Evolutionary conservation across 2,329 filamentous ascomycete species (phyloP).

Genomic region (Chrysoporthe puriensis): DNA sequence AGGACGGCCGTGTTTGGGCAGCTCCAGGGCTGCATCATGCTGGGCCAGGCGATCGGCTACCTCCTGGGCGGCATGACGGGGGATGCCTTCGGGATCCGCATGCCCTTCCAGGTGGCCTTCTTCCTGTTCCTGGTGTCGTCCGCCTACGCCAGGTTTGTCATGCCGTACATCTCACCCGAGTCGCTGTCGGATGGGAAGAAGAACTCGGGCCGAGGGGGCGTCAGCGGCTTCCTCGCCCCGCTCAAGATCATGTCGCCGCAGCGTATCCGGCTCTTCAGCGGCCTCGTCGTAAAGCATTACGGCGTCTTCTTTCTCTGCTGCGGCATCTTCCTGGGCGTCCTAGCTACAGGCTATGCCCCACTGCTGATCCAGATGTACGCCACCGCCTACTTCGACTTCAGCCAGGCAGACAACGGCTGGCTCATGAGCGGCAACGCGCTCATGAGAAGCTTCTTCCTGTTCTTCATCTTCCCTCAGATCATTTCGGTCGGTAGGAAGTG

Average conservation of each 20-base stretch:
- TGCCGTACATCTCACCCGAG: slow-evolving; percentile 57
- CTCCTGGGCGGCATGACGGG: slow-evolving; percentile 67
- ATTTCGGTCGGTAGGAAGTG: slow-evolving; percentile 50
- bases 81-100: slow-evolving; percentile 63
- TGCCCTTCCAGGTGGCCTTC: slow-evolving; percentile 68
- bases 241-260: slow-evolving; percentile 62
- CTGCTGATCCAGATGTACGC: slow-evolving; percentile 62
- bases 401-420: slow-evolving; percentile 54
- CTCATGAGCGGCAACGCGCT: slow-evolving; percentile 57
- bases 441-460: slow-evolving; percentile 54
- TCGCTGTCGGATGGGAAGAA: slow-evolving; percentile 41
- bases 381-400: slow-evolving; percentile 54
- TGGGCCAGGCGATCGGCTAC: slow-evolving; percentile 67
- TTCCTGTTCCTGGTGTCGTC: slow-evolving; percentile 55
- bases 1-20: slow-evolving; percentile 68
- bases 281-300: slow-evolving; percentile 56
- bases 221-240: slow-evolving; percentile 63
- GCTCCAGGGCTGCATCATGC: slow-evolving; percentile 68
- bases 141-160: slow-evolving; percentile 44
- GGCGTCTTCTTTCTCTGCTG: slow-evolving; percentile 65
- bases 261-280: slow-evolving; percentile 52
- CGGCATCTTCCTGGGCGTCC: slow-evolving; percentile 66
- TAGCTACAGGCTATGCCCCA: slow-evolving; percentile 68
- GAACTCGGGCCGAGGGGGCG: slow-evolving; percentile 28
- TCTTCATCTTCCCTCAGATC: slow-evolving; percentile 53